Conservation (phyloP, 2,329 filamentous ascomycete genomes). For the Raffaelea ambrosiae region DNA sequence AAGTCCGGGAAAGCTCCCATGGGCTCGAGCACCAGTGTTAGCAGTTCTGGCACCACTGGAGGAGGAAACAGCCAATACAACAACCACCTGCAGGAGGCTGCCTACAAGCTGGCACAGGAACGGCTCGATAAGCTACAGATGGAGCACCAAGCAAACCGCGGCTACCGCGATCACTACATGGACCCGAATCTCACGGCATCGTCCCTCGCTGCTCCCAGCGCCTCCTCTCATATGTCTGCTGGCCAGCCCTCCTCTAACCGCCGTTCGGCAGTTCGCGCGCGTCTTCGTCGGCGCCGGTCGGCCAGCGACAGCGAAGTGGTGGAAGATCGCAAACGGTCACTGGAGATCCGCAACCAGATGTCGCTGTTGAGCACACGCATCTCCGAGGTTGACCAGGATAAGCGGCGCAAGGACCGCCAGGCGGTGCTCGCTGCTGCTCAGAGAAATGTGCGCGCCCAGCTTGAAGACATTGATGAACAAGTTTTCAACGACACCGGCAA, state of each 20-base stretch:
- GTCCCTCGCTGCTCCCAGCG: slow-evolving; percentile 18
- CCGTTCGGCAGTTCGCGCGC: slow-evolving; percentile 31
- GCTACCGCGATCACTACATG: slow-evolving; percentile 69
- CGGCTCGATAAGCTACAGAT: slow-evolving; percentile 72
- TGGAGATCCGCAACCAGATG: slow-evolving; percentile 48
- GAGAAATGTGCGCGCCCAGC: slow-evolving; percentile 71
- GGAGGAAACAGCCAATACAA: slow-evolving; percentile 34
- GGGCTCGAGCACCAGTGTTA: slow-evolving; percentile 55
- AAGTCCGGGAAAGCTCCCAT: neutral
- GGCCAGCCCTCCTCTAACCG: neutral
- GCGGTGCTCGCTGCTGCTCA: slow-evolving; percentile 70
- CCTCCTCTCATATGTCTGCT: slow-evolving; percentile 19
- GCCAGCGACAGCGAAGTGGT: slow-evolving; percentile 58
- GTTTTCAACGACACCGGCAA: slow-evolving; percentile 70
- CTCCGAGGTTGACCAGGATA: slow-evolving; percentile 54
- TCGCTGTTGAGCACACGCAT: slow-evolving; percentile 5
- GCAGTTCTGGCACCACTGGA: slow-evolving; percentile 34
- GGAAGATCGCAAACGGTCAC: slow-evolving; percentile 59
- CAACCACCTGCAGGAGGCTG: slow-evolving; percentile 71
- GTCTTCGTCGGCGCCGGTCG: slow-evolving; percentile 49
- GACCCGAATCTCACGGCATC: slow-evolving; percentile 27
- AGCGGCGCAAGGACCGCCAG: slow-evolving; percentile 67
- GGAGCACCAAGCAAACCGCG: slow-evolving; percentile 52
- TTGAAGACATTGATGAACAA: slow-evolving; percentile 75
- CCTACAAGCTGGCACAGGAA: slow-evolving; percentile 78